A percentile compares a stretch with the other conserved stretches of the same genome.
These are phyloP conservation scores for Quillaja saponaria DNA, from an alignment of 306 rosid species.

Conservation along the genomic window DNA sequence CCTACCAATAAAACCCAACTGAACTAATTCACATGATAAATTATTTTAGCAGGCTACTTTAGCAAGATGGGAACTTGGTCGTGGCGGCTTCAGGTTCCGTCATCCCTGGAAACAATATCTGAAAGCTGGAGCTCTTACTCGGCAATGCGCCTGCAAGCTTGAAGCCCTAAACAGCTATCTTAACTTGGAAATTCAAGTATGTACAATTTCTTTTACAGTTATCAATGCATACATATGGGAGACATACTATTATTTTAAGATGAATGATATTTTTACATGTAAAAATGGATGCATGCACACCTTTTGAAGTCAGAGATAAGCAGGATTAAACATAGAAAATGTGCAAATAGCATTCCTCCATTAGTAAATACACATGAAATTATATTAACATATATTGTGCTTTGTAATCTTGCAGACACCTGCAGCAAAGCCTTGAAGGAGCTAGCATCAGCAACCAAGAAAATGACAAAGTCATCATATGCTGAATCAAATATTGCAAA, in stretches of 20 bases:
- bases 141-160: slow-evolving; percentile 76
- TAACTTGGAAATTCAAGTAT: slow-evolving; percentile 52
- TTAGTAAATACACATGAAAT: too few relatives aligned
- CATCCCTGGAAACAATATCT: slow-evolving; percentile 92
- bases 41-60: slow-evolving; percentile 67
- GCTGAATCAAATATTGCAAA: slow-evolving; percentile 50
- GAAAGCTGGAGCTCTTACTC: slow-evolving; percentile 67
- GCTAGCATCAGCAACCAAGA: slow-evolving; percentile 52
- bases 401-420: too few relatives aligned
- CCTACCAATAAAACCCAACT: not conserved
- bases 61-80: slow-evolving; percentile 94
- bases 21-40: slow-evolving; percentile 5
- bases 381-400: too few relatives aligned
- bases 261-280: too few relatives aligned
- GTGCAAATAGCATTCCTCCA: too few relatives aligned
- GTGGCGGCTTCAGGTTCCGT: slow-evolving; percentile 66
- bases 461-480: slow-evolving; percentile 53
- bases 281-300: too few relatives aligned
- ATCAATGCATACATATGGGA: slow-evolving; percentile 24
- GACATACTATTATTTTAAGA: slow-evolving; percentile 50
- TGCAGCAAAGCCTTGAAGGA: slow-evolving; percentile 62
- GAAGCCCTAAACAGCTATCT: slow-evolving; percentile 62
- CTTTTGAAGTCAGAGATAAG: too few relatives aligned
- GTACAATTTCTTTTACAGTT: too few relatives aligned
- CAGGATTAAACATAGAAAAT: too few relatives aligned